Base-by-base conservation (phyloP, 352 stramenopile species). In the Peronospora destructor region DNA sequence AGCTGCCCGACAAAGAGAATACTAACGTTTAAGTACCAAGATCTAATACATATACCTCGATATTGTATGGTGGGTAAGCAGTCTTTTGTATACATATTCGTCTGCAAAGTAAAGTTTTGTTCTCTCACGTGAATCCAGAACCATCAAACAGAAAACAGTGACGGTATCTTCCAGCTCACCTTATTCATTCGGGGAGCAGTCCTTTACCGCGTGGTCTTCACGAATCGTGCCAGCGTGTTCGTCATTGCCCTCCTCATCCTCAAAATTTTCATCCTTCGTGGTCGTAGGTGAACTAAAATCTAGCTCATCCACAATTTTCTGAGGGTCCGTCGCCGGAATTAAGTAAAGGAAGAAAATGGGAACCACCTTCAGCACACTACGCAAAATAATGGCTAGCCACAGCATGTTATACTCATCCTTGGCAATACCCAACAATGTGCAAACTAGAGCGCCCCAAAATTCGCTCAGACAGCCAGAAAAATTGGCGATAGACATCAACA, bases 401-500 rank as follows among this genome's bases (percentile, higher is more conserved):
- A 98, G 69, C 43, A 95, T 94, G 34, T 93, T 75, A 71, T 97
- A 98, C 59, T 92, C 74, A 56, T 72, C 81, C 61, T 95, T 92
- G 23, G 81, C 79, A 35, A 98, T 93, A 8, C 85, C 86, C 7
- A 98, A 66, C 34, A 68, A 64, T 11, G 87, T 76, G 47, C 91
- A 97, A 19, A 98, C 73, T 8, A 86, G 55, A 7, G 92, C 91
- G 1, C 92, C 91, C 62, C 96, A 80, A 63, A 98, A 96, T 28
- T 91, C 92, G 14, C 91, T 96, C 16, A 97, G 64, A 29, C 91
- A 94, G 35, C 75, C 87, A 19, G 89, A 95, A 43, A 95, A 93
- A 73, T 98, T 98, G 54, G 94, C 97, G 50, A 98, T 97, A 0
- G 84, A 96, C 95, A 98, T 98, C 41, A 98, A 72, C 34, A 96